Percentiles rank a stretch among this genome's conserved stretches.
phyloP scores from a whole-genome alignment of 768 basidiomycete species.

The Bullera alba region DNA sequence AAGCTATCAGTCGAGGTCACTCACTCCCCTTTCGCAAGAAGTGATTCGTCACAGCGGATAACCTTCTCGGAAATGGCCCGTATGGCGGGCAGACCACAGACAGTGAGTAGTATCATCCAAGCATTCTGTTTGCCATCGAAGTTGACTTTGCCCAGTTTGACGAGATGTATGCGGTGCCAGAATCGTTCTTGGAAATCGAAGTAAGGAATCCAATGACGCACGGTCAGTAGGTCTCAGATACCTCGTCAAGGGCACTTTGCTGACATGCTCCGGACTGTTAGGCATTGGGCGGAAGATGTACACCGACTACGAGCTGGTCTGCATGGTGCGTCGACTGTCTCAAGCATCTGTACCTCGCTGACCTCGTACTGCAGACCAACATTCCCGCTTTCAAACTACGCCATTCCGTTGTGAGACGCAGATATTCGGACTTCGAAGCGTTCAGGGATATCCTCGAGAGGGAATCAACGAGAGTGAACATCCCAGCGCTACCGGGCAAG shows the following conservation, averaged over 20 bases:
- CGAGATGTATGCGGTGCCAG: slow-evolving; percentile 97
- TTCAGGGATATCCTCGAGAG: slow-evolving; percentile 97
- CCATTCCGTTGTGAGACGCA: slow-evolving; percentile 78
- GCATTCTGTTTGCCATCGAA: too few relatives aligned
- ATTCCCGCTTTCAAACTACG: slow-evolving; percentile 97
- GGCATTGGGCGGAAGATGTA: slow-evolving; percentile 98
- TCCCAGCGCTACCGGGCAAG: slow-evolving; percentile 93
- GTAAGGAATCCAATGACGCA: slow-evolving; percentile 95
- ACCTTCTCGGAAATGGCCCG: slow-evolving; percentile 42
- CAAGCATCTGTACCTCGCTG: background rate
- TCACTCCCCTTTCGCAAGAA: slow-evolving; percentile 45
- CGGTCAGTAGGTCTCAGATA: slow-evolving; percentile 52
- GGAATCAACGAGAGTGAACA: slow-evolving; percentile 94
- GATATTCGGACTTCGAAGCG: slow-evolving; percentile 90
- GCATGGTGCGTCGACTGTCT: slow-evolving; percentile 60
- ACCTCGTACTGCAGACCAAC: slow-evolving; percentile 64
- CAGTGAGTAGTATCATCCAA: too few relatives aligned
- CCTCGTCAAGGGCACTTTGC: background rate
- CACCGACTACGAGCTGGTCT: slow-evolving; percentile 97
- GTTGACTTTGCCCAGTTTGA: slow-evolving; percentile 52
- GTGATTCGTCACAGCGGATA: slow-evolving; percentile 34
- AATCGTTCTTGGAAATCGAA: slow-evolving; percentile 95
- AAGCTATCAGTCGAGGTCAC: slow-evolving; percentile 33
- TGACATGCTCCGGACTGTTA: slow-evolving; percentile 36
- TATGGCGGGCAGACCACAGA: slow-evolving; percentile 41